Conservation (phyloP, 2,329 filamentous ascomycete species). For the Curvularia lunata region DNA sequence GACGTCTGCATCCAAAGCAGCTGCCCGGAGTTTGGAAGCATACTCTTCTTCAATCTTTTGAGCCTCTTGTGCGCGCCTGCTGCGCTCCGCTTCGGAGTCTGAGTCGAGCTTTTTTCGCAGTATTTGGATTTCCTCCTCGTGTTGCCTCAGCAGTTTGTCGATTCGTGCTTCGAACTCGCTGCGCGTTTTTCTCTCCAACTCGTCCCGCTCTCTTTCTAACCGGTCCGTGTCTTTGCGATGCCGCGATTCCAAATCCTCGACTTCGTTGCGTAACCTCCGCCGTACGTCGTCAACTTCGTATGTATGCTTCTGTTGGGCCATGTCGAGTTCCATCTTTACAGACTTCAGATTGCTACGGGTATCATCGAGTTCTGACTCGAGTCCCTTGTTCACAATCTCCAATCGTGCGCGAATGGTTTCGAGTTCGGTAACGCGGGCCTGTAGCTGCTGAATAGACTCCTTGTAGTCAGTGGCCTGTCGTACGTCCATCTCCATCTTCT, state of each 20-base stretch:
- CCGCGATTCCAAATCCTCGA: conserved; percentile 62
- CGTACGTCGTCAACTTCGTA: conserved; percentile 60
- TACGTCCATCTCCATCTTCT: conserved; percentile 73
- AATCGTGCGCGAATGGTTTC: conserved; percentile 61
- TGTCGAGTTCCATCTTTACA: conserved; percentile 58
- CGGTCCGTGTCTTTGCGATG: conserved; percentile 65
- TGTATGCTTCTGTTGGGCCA: conserved; percentile 59
- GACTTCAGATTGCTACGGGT: conserved; percentile 60
- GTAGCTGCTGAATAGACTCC: conserved; percentile 75
- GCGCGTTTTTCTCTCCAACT: conserved; percentile 52
- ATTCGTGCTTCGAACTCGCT: conserved; percentile 60
- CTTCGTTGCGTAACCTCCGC: conserved; percentile 61
- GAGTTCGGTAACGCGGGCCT: conserved; percentile 68
- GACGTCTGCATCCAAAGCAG: conserved; percentile 63
- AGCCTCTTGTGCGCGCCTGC: conserved; percentile 65
- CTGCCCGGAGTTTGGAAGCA: conserved; percentile 62
- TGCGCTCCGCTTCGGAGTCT: conserved; percentile 71
- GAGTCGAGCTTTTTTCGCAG: conserved; percentile 67
- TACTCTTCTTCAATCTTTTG: conserved; percentile 66
- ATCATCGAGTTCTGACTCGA: conserved; percentile 73
- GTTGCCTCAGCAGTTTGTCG: conserved; percentile 64
- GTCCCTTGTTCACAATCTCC: conserved; percentile 58
- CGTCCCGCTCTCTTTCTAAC: conserved; percentile 58
- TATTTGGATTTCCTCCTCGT: conserved; percentile 72
- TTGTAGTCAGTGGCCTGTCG: conserved; percentile 73